Percentiles rank a stretch among this genome's conserved stretches.
Conservation (phyloP, 1,284 basidiomycete species). For the Ustilago curta region DNA sequence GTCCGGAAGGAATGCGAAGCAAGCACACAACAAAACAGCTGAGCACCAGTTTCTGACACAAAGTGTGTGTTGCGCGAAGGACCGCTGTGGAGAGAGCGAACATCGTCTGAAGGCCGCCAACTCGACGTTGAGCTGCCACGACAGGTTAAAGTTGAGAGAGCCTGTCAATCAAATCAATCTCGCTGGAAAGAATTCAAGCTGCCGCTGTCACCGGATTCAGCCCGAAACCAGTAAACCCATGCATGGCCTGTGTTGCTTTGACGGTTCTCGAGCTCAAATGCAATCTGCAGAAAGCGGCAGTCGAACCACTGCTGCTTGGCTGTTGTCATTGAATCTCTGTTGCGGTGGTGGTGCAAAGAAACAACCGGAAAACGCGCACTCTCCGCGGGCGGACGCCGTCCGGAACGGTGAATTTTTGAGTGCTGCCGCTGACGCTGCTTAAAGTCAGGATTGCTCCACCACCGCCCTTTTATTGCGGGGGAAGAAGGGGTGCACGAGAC, state of each 20-base stretch:
- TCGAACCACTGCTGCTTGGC: too few relatives aligned
- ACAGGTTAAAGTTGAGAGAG: neutral
- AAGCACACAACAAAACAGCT: neutral
- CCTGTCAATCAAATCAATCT: neutral
- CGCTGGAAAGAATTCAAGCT: too few relatives aligned
- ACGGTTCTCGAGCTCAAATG: neutral
- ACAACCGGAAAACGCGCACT: too few relatives aligned
- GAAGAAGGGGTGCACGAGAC: neutral
- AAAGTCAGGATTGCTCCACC: constrained; percentile 3
- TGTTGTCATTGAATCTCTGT: too few relatives aligned
- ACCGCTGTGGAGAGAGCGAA: neutral
- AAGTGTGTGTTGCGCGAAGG: neutral
- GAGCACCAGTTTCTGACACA: neutral
- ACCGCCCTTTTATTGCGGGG: neutral
- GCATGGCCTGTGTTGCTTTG: neutral
- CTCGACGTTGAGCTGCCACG: neutral
- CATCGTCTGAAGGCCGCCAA: neutral
- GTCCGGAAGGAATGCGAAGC: neutral
- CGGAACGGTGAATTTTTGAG: neutral
- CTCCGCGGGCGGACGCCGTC: constrained; percentile 34
- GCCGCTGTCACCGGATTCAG: neutral
- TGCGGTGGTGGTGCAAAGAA: too few relatives aligned
- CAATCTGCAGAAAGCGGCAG: neutral
- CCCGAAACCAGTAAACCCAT: neutral
- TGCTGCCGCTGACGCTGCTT: neutral